phyloP scores from a whole-genome alignment of 192 early-diverging fungal genomes.

The Polychytrium aggregatum region DNA sequence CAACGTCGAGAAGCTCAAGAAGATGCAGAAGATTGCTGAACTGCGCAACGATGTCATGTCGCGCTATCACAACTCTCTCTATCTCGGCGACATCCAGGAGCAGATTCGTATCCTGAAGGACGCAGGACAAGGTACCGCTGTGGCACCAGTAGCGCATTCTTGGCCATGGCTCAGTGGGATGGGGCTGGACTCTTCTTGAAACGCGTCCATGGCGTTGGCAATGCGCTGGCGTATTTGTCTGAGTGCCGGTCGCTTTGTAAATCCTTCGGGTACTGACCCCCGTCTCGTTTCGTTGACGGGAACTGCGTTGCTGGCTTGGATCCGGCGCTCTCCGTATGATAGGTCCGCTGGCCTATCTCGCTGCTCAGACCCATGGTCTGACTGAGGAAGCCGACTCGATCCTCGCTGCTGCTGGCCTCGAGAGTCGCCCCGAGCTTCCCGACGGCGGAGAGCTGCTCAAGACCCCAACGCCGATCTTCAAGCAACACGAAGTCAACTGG shows the following conservation, averaged over 20 bases:
- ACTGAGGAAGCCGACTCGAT: conserved; percentile 76
- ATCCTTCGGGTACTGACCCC: not conserved
- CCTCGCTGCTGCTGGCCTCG: conserved; percentile 58
- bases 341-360: conserved; percentile 85
- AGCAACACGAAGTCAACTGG: conserved; percentile 79
- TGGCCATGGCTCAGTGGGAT: not conserved
- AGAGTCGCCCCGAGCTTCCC: conserved; percentile 35
- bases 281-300: not conserved
- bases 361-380: conserved; percentile 83
- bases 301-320: not conserved
- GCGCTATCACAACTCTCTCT: conserved; percentile 86
- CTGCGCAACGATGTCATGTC: conserved; percentile 75
- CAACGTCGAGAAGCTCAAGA: conserved; percentile 78
- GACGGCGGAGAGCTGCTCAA: conserved; percentile 44
- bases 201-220: no score
- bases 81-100: conserved; percentile 85
- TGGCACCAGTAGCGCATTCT: conserved; percentile 18
- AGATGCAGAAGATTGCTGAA: conserved; percentile 92
- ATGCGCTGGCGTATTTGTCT: not conserved
- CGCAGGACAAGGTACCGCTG: conserved; percentile 77
- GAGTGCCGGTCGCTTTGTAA: conserved; percentile 1
- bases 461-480: conserved; percentile 59
- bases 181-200: not conserved
- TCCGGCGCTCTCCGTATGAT: no score
- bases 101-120: conserved; percentile 75